phyloP scores from a whole-genome alignment of 2,329 filamentous ascomycete genomes.

The Calonectria multiphialidica region DNA sequence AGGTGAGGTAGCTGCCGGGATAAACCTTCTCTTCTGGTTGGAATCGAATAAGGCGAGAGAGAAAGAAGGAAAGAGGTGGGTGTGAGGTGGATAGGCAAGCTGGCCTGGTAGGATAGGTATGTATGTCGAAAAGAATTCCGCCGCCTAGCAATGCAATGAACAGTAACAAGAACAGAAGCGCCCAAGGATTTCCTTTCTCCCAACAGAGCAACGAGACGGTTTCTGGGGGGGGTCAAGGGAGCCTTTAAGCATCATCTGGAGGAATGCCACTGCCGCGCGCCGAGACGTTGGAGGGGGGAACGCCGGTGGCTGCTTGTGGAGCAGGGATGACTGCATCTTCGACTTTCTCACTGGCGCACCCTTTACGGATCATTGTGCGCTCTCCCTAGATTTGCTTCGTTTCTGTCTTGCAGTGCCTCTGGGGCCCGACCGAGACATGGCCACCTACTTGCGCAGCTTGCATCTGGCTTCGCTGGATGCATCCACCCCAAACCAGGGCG shows the following conservation, averaged over 20 bases:
- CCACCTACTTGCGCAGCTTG: neutral
- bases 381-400: slow-evolving; percentile 20
- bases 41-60: slow-evolving; percentile 18
- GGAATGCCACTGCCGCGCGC: slow-evolving; percentile 39
- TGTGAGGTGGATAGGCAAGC: neutral
- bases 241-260: slow-evolving; percentile 40
- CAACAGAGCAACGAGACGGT: neutral
- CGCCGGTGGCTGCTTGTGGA: slow-evolving; percentile 39
- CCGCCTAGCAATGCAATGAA: slow-evolving; percentile 8
- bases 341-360: slow-evolving; percentile 26
- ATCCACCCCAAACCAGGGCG: slow-evolving; percentile 7
- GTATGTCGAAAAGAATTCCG: neutral
- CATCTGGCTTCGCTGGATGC: slow-evolving; percentile 8
- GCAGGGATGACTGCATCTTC: slow-evolving; percentile 37
- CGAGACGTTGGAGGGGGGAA: slow-evolving; percentile 39
- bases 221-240: slow-evolving; percentile 34
- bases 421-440: slow-evolving; percentile 25
- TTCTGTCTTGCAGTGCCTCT: slow-evolving; percentile 18
- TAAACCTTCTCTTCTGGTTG: slow-evolving; percentile 22
- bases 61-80: slow-evolving; percentile 10
- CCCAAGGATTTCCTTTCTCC: neutral
- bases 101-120: slow-evolving; percentile 11
- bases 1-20: slow-evolving; percentile 32
- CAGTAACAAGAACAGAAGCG: neutral
- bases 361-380: slow-evolving; percentile 23